Conservation (phyloP, 768 basidiomycete genomes). For the Dioszegia hungarica region DNA sequence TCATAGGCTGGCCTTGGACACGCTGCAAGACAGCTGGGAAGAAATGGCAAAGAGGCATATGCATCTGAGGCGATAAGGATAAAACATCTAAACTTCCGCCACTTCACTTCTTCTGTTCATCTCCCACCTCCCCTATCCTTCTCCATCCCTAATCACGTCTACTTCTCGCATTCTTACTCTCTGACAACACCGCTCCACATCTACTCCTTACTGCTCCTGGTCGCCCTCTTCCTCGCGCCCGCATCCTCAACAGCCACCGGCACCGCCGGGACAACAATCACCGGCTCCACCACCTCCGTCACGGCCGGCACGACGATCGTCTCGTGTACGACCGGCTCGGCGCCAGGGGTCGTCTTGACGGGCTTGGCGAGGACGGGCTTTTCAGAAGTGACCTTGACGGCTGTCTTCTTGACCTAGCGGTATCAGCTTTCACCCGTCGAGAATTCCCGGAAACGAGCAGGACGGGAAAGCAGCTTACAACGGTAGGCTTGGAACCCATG, state of each 20-base stretch:
- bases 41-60: too few species aligned
- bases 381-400: conserved; percentile 56
- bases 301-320: not conserved
- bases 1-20: too few species aligned
- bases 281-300: conserved; percentile 19
- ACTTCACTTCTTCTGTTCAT: not conserved
- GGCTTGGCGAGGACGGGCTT: conserved; percentile 3
- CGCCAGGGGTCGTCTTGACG: conserved; percentile 1
- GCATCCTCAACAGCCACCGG: conserved; percentile 36
- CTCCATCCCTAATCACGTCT: not conserved
- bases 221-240: conserved; percentile 39
- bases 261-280: conserved; percentile 37
- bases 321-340: conserved; percentile 9
- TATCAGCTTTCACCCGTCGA: too few species aligned
- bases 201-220: conserved; percentile 30
- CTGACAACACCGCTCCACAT: not conserved
- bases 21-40: too few species aligned
- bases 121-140: not conserved
- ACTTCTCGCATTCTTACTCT: not conserved
- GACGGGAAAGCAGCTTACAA: conserved; percentile 27
- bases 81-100: too few species aligned
- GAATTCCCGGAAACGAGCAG: not conserved
- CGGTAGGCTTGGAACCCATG: conserved; percentile 56
- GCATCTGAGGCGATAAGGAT: not conserved
- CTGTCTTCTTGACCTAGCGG: conserved; percentile 53